Percentiles rank a stretch among this genome's conserved stretches.
Conservation (phyloP, 2,329 filamentous ascomycete genomes). For the Colletotrichum tamarilloi region DNA sequence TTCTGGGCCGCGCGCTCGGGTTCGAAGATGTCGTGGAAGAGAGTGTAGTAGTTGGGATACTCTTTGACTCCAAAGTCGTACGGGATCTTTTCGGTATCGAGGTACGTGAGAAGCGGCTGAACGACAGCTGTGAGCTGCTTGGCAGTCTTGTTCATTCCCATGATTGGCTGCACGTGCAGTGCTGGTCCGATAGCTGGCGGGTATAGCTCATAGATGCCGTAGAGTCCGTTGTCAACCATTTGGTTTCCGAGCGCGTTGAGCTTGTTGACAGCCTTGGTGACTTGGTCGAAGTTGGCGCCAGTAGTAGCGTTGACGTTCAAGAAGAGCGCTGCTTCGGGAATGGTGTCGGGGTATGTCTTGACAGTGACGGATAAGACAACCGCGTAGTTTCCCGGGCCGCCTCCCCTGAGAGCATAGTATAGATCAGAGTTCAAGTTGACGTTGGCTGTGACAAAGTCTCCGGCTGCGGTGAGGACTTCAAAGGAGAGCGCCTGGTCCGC, state of each 20-base stretch:
- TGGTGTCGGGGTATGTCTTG: conserved; percentile 55
- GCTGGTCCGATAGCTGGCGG: conserved; percentile 17
- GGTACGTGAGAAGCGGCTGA: conserved; percentile 25
- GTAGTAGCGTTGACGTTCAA: conserved; percentile 35
- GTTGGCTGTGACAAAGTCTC: conserved; percentile 57
- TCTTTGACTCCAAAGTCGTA: conserved; percentile 26
- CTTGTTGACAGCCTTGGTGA: conserved; percentile 27
- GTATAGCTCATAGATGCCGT: conserved; percentile 35
- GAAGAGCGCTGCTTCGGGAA: conserved; percentile 21
- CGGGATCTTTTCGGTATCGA: conserved; percentile 24
- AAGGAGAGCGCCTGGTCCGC: conserved; percentile 62
- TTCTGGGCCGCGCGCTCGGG: conserved; percentile 35
- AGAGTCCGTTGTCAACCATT: conserved; percentile 33
- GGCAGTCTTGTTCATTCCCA: conserved; percentile 36
- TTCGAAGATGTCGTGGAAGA: conserved; percentile 35
- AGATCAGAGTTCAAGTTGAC: conserved; percentile 59
- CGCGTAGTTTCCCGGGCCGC: conserved; percentile 64
- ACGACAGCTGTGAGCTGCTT: conserved; percentile 21
- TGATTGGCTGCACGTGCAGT: conserved; percentile 36
- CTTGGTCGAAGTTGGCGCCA: conserved; percentile 18
- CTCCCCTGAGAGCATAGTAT: conserved; percentile 67
- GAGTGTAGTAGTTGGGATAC: conserved; percentile 29
- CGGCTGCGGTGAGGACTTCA: conserved; percentile 58
- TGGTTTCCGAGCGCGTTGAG: conserved; percentile 29
- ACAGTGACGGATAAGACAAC: conserved; percentile 63